Percentiles rank a stretch among this genome's conserved stretches.
phyloP scores from a whole-genome alignment of 164 flowering plant species.

The Tinospora cordifolia region DNA sequence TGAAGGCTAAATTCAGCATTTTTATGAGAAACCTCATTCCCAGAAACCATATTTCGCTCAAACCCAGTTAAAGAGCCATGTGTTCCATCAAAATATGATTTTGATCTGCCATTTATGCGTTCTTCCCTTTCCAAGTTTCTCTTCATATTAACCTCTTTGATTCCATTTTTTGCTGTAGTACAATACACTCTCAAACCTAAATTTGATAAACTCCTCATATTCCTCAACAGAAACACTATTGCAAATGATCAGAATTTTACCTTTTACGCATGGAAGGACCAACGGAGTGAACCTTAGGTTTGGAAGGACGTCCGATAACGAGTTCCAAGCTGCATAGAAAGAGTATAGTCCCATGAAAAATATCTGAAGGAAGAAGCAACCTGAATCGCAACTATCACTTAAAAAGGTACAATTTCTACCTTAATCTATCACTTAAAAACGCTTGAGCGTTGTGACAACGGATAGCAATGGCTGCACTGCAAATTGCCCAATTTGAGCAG shows the following conservation, averaged over 20 bases:
- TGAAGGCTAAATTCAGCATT: constrained; percentile 35
- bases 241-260: not conserved
- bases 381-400: not conserved
- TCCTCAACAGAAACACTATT: not conserved
- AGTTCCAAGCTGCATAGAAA: not conserved
- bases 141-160: constrained; percentile 13
- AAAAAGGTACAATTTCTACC: not conserved
- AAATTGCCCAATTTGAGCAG: no score
- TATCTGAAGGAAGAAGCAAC: not conserved
- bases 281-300: not conserved
- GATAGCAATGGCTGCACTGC: no score
- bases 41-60: constrained; percentile 9
- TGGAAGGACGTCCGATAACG: not conserved
- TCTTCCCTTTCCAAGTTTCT: constrained; percentile 8
- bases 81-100: constrained; percentile 1
- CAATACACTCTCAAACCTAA: constrained; percentile 34
- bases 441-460: no score
- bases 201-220: constrained; percentile 48
- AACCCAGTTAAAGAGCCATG: not conserved
- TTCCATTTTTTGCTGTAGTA: constrained; percentile 21
- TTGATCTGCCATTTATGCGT: constrained; percentile 15
- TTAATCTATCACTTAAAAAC: not conserved
- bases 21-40: constrained; percentile 11
- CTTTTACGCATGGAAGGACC: not conserved
- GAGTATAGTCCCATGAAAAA: not conserved